phyloP scores from a whole-genome alignment of 208 protist species.

The Zelonia costaricensis region DNA sequence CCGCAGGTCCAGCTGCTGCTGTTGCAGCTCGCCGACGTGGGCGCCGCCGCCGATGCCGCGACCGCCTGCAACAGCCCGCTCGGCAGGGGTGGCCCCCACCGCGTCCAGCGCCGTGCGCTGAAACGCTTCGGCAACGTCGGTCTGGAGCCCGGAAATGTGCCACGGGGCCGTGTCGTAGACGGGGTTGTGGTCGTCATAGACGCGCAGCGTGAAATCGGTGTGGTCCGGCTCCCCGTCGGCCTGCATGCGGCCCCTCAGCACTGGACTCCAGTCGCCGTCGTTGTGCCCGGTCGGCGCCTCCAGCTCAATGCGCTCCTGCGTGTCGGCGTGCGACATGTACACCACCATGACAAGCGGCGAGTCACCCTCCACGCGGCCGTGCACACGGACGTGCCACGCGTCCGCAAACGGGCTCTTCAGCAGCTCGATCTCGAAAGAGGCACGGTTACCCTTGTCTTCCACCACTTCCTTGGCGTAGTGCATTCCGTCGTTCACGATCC shows the following conservation, averaged over 20 bases:
- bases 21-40: slow-evolving; percentile 27
- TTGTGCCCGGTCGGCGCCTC: slow-evolving; percentile 34
- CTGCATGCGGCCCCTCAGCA: slow-evolving; percentile 46
- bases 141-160: slow-evolving; percentile 59
- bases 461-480: slow-evolving; percentile 77
- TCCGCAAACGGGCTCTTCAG: slow-evolving; percentile 80
- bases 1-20: slow-evolving; percentile 58
- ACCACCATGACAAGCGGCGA: slow-evolving; percentile 55
- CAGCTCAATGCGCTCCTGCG: slow-evolving; percentile 37
- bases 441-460: slow-evolving; percentile 49
- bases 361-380: slow-evolving; percentile 46
- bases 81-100: slow-evolving; percentile 31
- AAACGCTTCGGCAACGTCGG: slow-evolving; percentile 42
- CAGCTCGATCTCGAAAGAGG: slow-evolving; percentile 67
- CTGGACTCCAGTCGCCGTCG: slow-evolving; percentile 60
- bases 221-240: slow-evolving; percentile 27
- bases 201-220: slow-evolving; percentile 49
- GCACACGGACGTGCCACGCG: slow-evolving; percentile 82
- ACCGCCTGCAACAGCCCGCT: slow-evolving; percentile 47
- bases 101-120: slow-evolving; percentile 30
- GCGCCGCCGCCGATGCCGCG: slow-evolving; percentile 35
- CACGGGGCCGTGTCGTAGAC: slow-evolving; percentile 63
- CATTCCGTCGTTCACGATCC: slow-evolving; percentile 75
- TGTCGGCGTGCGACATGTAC: slow-evolving; percentile 65
- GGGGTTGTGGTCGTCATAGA: slow-evolving; percentile 69